Evolutionary conservation across 306 rosid species (phyloP).

Genomic region (Mucuna pruriens): DNA sequence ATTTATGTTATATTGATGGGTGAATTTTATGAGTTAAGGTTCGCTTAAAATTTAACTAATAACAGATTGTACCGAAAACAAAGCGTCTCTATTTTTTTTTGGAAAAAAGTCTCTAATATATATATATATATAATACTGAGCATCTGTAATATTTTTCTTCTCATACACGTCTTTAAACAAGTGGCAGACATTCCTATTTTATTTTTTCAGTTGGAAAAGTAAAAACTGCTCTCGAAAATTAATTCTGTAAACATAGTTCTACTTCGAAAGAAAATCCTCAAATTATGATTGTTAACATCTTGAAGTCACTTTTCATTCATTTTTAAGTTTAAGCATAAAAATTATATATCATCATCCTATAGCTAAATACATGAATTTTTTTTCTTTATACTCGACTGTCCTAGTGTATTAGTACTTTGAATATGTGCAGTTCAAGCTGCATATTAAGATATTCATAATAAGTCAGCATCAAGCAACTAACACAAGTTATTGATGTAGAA

Average conservation of each 20-base stretch:
- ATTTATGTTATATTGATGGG: no score
- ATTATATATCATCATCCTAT: background rate
- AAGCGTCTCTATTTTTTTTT: no score
- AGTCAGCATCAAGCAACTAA: background rate
- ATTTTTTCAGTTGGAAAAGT: background rate
- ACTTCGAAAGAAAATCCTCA: background rate
- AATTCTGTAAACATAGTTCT: background rate
- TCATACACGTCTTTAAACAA: background rate
- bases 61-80: no score
- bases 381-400: background rate
- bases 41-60: background rate
- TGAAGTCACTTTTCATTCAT: background rate
- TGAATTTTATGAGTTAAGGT: background rate
- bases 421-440: background rate
- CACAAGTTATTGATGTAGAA: background rate
- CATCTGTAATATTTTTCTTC: background rate
- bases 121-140: no score
- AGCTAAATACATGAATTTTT: background rate
- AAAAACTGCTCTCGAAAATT: background rate
- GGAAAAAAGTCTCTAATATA: no score
- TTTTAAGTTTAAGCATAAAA: background rate
- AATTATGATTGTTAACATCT: background rate
- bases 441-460: no score
- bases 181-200: background rate
- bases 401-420: background rate